These are phyloP conservation scores for Diversispora epigaea DNA, from an alignment of 192 early-diverging fungal species.

Conservation along the genomic window DNA sequence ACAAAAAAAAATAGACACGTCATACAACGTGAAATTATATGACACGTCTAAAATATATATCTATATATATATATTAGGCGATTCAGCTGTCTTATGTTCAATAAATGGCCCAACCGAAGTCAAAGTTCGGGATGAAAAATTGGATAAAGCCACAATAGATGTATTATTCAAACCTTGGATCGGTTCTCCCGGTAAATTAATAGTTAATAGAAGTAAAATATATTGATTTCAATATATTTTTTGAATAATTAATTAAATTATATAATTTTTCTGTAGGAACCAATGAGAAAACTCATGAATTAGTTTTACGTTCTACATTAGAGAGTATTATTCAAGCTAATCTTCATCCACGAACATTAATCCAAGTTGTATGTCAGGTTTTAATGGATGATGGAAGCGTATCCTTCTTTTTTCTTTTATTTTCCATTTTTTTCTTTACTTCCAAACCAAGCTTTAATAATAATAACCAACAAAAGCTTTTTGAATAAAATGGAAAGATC, in stretches of 20 bases:
- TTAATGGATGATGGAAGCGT: slow-evolving; percentile 84
- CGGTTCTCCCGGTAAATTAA: slow-evolving; percentile 52
- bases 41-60: too few relatives aligned
- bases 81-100: slow-evolving; percentile 71
- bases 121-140: slow-evolving; percentile 78
- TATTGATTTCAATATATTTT: neutral
- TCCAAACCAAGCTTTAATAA: too few relatives aligned
- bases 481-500: neutral
- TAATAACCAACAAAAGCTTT: neutral
- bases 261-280: slow-evolving; percentile 42
- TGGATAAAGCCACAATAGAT: slow-evolving; percentile 84
- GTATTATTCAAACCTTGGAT: slow-evolving; percentile 72
- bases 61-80: slow-evolving; percentile 46
- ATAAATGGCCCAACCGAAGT: slow-evolving; percentile 90
- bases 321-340: slow-evolving; percentile 73
- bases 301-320: slow-evolving; percentile 66
- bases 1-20: neutral
- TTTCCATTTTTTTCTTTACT: slow-evolving; percentile 1
- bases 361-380: slow-evolving; percentile 87
- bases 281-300: slow-evolving; percentile 75
- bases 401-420: slow-evolving; percentile 33
- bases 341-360: slow-evolving; percentile 82
- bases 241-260: neutral
- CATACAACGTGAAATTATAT: neutral
- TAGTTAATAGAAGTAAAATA: neutral